Evolutionary conservation across 2,329 filamentous ascomycete genomes (phyloP), one percentile per base, ranked within the genome.

Genomic region (Byssoonygena ceratinophila): DNA sequence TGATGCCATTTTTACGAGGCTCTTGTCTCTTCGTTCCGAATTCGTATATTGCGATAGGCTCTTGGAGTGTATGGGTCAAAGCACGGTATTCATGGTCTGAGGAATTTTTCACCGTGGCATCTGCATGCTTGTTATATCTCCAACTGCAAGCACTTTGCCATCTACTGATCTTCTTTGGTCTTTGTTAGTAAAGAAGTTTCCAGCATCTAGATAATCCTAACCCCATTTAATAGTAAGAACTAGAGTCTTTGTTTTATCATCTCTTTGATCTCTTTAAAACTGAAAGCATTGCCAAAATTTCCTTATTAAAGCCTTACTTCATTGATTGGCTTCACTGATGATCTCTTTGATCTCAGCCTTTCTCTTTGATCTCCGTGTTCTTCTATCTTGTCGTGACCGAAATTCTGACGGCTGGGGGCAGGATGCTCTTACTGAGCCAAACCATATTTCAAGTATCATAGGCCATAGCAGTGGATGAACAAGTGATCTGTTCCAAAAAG

Each of bases 101-200:
- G 25, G 25, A 46, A 46, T 31, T 7, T 25, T 34, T 34, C 43
- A 18, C 23, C 29, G 32, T 46, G 43, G 23, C 43, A 46, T 46
- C 43, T 46, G 43, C 43, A 46, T 46, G 43, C 43, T 31, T 41
- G 25, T 46, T 46, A 46, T 46, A 46, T 46, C 23, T 25, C n/a
- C 29, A 46, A 8, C 14, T 46, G 43, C 25, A 31, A 18, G n/a
- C 43, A 31, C 25, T 32, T 46, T 32, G 32, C 16, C 32, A 45
- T 32, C 43, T 20, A 32, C 23, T 25, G 31, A 18, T 46, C 29
- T 46, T 31, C 43, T 46, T 18, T 14, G 32, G 43, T 4, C 43
- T 46, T 34, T 46, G 43, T 46, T 34, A 12, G 43, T 6, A 12
- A 45, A 45, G 41, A 7, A n/a, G 41, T 45, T 45, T 45, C 20